Evolutionary conservation across 805 yeast genomes (phyloP).

Genomic region (Yarrowia bubula): DNA sequence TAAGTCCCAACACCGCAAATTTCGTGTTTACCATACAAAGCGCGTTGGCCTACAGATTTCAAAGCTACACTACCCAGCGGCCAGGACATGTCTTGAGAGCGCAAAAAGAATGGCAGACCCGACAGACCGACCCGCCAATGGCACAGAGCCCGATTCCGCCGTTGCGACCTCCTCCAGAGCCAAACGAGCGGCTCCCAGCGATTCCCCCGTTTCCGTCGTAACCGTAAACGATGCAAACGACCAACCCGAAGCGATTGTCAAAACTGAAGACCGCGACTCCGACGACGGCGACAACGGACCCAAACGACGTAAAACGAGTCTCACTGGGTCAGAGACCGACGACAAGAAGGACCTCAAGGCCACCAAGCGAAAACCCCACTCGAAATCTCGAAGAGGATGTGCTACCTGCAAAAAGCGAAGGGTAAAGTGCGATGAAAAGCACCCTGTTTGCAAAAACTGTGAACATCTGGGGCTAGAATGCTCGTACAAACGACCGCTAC

Average conservation of each 20-base stretch:
- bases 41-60: neutral
- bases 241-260: constrained; percentile 5
- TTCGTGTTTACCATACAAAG: constrained; percentile 21
- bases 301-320: constrained; percentile 2
- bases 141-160: neutral
- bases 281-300: neutral
- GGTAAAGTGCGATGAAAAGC: constrained; percentile 88
- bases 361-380: constrained; percentile 77
- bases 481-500: constrained; percentile 46
- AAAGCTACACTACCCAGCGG: neutral
- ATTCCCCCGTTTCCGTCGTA: constrained; percentile 20
- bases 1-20: constrained; percentile 22
- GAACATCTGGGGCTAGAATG: constrained; percentile 75
- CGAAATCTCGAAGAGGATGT: constrained; percentile 86
- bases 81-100: constrained; percentile 11
- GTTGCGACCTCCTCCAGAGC: neutral
- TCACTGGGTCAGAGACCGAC: constrained; percentile 16
- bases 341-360: neutral
- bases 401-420: constrained; percentile 83
- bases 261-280: constrained; percentile 19
- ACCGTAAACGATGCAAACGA: constrained; percentile 22
- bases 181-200: neutral
- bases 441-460: constrained; percentile 79
- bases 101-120: neutral
- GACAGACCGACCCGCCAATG: neutral